Conservation (phyloP, 768 basidiomycete species). For the Fomitopsis pulvina region DNA sequence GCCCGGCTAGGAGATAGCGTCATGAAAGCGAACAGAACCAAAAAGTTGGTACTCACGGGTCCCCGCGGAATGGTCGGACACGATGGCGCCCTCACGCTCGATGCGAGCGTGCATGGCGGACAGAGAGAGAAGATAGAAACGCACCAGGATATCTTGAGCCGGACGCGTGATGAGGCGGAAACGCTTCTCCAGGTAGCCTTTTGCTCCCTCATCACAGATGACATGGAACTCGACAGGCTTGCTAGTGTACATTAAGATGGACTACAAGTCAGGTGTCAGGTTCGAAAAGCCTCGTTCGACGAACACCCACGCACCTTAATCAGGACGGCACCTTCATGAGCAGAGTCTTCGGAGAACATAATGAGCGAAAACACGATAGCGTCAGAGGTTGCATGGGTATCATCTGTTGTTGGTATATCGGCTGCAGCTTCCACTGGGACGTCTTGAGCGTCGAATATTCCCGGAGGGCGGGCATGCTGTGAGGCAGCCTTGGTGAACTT, state of each 20-base stretch:
- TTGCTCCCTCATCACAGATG: slow-evolving; percentile 38
- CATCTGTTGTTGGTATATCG: background rate
- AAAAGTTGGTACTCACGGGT: slow-evolving; percentile 29
- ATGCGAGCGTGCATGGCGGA: slow-evolving; percentile 37
- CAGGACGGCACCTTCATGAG: slow-evolving; percentile 34
- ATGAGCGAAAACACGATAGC: slow-evolving; percentile 34
- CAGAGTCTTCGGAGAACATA: slow-evolving; percentile 37
- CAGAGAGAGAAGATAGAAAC: slow-evolving; percentile 35
- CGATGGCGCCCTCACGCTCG: slow-evolving; percentile 38
- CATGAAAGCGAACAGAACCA: background rate
- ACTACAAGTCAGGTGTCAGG: slow-evolving; percentile 8
- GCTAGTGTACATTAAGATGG: slow-evolving; percentile 18
- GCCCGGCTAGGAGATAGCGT: slow-evolving; percentile 29
- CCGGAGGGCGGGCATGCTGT: background rate
- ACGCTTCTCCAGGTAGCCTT: slow-evolving; percentile 31
- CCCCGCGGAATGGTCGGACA: slow-evolving; percentile 42
- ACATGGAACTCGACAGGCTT: slow-evolving; percentile 16
- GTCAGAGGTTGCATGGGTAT: background rate
- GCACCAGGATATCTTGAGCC: slow-evolving; percentile 29
- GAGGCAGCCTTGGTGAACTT: no score
- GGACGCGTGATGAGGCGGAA: slow-evolving; percentile 34
- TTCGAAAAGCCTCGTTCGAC: background rate
- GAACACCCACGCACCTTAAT: slow-evolving; percentile 30
- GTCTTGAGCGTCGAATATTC: background rate
- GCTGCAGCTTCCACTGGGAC: background rate